Base-by-base conservation (phyloP, 164 flowering plant species). In the Chimonanthus praecox region DNA sequence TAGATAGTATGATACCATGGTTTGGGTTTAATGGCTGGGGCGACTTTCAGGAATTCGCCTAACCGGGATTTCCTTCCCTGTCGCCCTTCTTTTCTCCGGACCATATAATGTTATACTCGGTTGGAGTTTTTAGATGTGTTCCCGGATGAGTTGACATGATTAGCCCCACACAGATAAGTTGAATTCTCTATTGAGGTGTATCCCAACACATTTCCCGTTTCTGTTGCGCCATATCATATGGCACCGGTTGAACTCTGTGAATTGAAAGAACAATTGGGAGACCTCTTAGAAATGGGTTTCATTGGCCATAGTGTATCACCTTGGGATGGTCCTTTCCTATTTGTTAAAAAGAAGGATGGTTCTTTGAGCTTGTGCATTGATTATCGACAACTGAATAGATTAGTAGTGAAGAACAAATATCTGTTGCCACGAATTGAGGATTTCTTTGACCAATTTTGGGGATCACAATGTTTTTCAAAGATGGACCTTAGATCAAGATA, bases 311-410 rank as follows among this genome's bases (percentile, higher is more conserved):
- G 54, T 47, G 8, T 7, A 4, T 11, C 54, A 0, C 5, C 20
- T 8, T 47, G 50, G 54, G 50, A 4, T 13, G 50, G 58, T 20
- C 18, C 33, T 2, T 16, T 69, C 5, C 11, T 69, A 2, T 47
- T 69, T 47, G 71, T 48, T 0, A 69, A 69, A 11, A 69, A 69
- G 58, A 47, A 69, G 4, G 71, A 69, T 49, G 58, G 71, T 3
- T 9, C 58, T 16, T 8, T 13, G 58, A 47, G 33, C 6, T 11
- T 69, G 3, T 49, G 58, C 51, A 69, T 8, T 11, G 21, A 20
- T 20, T 20, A 20, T 20, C 21, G 21, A 20, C 21, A 20, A 20
- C 21, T 20, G 21, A 20, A 20, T 20, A 20, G 21, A 20, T 20
- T 20, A 20, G 21, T 20, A 20, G 21, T 20, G 21, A 20, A 20